Evolutionary conservation across 441 rosid species (phyloP).

Genomic region (Breynia disticha): DNA sequence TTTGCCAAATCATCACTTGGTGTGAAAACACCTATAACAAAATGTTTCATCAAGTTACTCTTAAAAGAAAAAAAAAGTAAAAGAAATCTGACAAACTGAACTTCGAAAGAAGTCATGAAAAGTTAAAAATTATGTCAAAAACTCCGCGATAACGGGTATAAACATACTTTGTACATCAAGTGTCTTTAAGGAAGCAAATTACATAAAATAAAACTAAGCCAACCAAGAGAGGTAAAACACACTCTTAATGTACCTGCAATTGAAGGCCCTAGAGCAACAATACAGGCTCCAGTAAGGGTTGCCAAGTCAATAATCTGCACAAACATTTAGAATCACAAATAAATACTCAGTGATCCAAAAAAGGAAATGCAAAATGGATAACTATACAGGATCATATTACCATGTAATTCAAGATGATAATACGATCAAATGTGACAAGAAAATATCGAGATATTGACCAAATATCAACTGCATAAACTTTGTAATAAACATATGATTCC

Average conservation of each 20-base stretch:
- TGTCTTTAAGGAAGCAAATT: too few species aligned
- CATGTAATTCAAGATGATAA: too few species aligned
- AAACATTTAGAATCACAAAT: not conserved
- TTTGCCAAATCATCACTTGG: slow-evolving; percentile 75
- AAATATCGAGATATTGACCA: too few species aligned
- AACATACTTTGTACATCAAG: too few species aligned
- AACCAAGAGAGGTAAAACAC: not conserved
- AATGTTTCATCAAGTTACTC: not conserved
- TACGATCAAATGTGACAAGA: too few species aligned
- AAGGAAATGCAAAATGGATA: too few species aligned
- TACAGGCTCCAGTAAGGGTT: slow-evolving; percentile 82
- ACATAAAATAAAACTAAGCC: too few species aligned
- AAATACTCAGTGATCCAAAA: not conserved
- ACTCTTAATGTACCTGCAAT: slow-evolving; percentile 51
- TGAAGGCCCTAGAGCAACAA: slow-evolving; percentile 86
- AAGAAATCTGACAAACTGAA: not conserved
- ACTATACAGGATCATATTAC: not conserved
- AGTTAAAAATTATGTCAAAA: too few species aligned
- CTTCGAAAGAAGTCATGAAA: not conserved
- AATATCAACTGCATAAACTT: too few species aligned
- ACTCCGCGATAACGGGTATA: too few species aligned
- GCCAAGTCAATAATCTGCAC: slow-evolving; percentile 86
- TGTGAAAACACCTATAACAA: slow-evolving; percentile 60
- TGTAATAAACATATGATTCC: too few species aligned
- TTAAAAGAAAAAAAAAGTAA: not conserved